phyloP scores from a whole-genome alignment of 495 filamentous ascomycete genomes.

The Schizothecium vesticola region DNA sequence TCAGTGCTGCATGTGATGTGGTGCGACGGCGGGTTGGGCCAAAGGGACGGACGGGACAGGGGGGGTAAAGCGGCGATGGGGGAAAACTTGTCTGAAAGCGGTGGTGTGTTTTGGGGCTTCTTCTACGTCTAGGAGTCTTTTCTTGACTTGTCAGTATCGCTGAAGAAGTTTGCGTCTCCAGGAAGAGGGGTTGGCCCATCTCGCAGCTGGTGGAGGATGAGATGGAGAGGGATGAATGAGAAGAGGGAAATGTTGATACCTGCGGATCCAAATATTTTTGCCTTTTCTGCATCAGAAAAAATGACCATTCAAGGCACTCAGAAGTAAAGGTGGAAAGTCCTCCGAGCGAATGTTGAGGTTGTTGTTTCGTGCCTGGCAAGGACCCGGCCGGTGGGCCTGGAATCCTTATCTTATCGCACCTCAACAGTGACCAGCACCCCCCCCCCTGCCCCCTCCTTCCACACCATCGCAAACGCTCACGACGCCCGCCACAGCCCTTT shows the following conservation, averaged over 20 bases:
- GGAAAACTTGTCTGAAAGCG: not conserved
- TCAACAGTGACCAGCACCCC: not conserved
- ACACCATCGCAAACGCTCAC: not conserved
- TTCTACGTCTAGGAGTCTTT: not conserved
- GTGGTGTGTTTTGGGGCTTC: not conserved
- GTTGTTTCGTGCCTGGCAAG: not conserved
- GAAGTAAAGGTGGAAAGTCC: not conserved
- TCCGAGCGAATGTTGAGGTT: not conserved
- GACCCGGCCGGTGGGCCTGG: not conserved
- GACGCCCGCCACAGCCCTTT: not conserved
- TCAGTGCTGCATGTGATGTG: not conserved
- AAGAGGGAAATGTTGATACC: not conserved
- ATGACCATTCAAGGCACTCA: not conserved
- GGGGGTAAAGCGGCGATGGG: not conserved
- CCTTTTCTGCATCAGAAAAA: not conserved
- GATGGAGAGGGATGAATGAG: not conserved
- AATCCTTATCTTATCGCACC: not conserved
- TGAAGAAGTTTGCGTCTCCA: not conserved
- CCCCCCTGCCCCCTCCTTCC: not conserved
- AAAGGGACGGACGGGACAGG: not conserved
- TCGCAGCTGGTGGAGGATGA: not conserved
- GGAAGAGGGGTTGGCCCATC: not conserved
- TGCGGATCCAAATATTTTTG: too few relatives aligned
- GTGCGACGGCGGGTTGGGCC: not conserved
- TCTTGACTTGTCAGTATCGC: not conserved